Evolutionary conservation across 2,329 filamentous ascomycete genomes (phyloP).

Genomic region (Trichophyton rubrum): DNA sequence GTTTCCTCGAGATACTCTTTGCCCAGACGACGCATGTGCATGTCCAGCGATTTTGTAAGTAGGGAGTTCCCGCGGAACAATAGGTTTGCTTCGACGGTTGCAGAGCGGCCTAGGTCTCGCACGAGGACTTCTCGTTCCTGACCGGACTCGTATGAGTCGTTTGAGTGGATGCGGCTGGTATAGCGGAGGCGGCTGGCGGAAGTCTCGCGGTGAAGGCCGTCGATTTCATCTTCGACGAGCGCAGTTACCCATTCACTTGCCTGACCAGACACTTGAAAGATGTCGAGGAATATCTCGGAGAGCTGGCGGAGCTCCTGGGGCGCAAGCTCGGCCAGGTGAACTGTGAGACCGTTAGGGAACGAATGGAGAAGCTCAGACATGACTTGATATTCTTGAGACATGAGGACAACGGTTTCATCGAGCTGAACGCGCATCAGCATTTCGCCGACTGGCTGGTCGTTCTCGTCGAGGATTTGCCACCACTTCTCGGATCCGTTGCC

Average conservation of each 20-base stretch:
- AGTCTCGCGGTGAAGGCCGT: conserved; percentile 74
- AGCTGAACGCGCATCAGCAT: conserved; percentile 72
- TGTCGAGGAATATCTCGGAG: conserved; percentile 78
- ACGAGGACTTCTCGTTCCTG: conserved; percentile 50
- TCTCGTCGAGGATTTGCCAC: conserved; percentile 69
- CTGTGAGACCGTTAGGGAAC: conserved; percentile 70
- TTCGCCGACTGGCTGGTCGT: conserved; percentile 64
- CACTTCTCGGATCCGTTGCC: conserved; percentile 75
- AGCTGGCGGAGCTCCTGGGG: conserved; percentile 66
- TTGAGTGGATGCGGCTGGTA: conserved; percentile 51
- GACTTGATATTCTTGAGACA: conserved; percentile 70
- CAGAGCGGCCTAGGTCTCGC: conserved; percentile 51
- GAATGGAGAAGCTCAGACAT: conserved; percentile 73
- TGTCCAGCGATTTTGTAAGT: conserved; percentile 82
- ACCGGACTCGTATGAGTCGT: conserved; percentile 44
- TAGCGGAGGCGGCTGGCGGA: conserved; percentile 51
- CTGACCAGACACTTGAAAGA: conserved; percentile 82
- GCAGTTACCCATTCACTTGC: conserved; percentile 84
- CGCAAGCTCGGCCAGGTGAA: conserved; percentile 68
- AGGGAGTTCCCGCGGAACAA: conserved; percentile 92
- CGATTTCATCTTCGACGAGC: conserved; percentile 92
- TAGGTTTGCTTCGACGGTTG: conserved; percentile 72
- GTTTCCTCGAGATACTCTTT: conserved; percentile 86
- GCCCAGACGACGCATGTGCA: conserved; percentile 87
- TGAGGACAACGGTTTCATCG: conserved; percentile 80